Conservation (phyloP, 2,329 filamentous ascomycete species). For the Fusarium cicatricum region DNA sequence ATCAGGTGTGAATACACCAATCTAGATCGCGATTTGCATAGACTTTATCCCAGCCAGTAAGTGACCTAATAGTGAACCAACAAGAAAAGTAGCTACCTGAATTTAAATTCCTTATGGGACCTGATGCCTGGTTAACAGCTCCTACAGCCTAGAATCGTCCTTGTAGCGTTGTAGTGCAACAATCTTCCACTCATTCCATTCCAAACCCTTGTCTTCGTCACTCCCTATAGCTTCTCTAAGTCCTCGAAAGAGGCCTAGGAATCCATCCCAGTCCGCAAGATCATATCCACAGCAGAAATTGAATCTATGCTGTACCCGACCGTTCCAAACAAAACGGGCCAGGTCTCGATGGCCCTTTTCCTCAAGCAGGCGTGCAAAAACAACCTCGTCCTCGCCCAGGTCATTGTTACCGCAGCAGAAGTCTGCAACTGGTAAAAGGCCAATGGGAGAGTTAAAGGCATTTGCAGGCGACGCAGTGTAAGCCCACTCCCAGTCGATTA, state of each 20-base stretch:
- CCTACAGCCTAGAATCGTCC: conserved; percentile 34
- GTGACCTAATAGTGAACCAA: too few species aligned
- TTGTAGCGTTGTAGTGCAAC: conserved; percentile 48
- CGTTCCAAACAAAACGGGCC: conserved; percentile 48
- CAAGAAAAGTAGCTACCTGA: too few species aligned
- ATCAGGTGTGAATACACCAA: too few species aligned
- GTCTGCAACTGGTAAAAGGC: conserved; percentile 50
- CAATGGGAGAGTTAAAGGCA: conserved; percentile 54
- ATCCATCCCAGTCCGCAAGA: conserved; percentile 53
- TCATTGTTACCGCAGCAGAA: conserved; percentile 50
- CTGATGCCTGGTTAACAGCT: conserved; percentile 20
- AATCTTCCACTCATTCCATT: conserved; percentile 51
- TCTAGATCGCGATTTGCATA: too few species aligned
- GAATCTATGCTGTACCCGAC: conserved; percentile 50
- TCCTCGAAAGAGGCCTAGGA: conserved; percentile 51
- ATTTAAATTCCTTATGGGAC: too few species aligned
- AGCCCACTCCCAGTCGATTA: conserved; percentile 57
- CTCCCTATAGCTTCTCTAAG: conserved; percentile 47
- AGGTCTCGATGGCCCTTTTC: conserved; percentile 48
- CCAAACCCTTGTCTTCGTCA: conserved; percentile 46
- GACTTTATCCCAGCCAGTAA: too few species aligned
- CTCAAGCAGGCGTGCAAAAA: conserved; percentile 45
- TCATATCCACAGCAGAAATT: conserved; percentile 54
- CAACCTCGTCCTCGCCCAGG: conserved; percentile 49
- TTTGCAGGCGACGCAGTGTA: conserved; percentile 45